These are phyloP conservation scores for Solanum appendiculatum DNA, from an alignment of 257 asterid species.

Conservation along the genomic window DNA sequence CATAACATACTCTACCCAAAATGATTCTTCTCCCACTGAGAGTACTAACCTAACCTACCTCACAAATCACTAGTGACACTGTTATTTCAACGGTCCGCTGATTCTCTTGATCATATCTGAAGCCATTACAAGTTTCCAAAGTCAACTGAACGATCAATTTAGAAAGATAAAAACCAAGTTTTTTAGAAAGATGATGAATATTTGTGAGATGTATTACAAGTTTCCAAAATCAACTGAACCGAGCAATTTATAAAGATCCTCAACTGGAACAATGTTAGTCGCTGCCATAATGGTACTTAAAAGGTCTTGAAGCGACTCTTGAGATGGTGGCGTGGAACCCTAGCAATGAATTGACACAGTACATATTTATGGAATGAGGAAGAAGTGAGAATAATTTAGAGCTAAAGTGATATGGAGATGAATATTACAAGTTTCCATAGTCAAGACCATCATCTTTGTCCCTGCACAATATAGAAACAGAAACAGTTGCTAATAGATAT, in stretches of 20 bases:
- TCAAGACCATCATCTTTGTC: background rate
- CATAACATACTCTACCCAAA: background rate
- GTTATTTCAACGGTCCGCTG: background rate
- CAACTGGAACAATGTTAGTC: background rate
- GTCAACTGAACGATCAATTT: background rate
- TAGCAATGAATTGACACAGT: background rate
- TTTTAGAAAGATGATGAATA: no score
- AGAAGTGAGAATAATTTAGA: background rate
- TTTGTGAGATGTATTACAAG: no score
- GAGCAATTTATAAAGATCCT: no score
- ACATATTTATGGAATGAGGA: background rate
- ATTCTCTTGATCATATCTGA: background rate
- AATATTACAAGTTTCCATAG: background rate
- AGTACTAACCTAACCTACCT: background rate
- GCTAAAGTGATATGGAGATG: background rate
- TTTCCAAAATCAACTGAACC: no score
- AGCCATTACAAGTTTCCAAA: background rate
- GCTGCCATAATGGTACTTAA: background rate
- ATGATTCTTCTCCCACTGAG: background rate
- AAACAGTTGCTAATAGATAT: background rate
- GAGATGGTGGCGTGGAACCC: background rate
- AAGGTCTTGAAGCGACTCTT: background rate
- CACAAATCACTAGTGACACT: background rate
- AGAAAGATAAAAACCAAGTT: background rate
- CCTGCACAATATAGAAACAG: background rate